A percentile compares a stretch with the other conserved stretches of the same genome.
Conservation (phyloP, 305 asterid species). For the Solanum hybrid region DNA sequence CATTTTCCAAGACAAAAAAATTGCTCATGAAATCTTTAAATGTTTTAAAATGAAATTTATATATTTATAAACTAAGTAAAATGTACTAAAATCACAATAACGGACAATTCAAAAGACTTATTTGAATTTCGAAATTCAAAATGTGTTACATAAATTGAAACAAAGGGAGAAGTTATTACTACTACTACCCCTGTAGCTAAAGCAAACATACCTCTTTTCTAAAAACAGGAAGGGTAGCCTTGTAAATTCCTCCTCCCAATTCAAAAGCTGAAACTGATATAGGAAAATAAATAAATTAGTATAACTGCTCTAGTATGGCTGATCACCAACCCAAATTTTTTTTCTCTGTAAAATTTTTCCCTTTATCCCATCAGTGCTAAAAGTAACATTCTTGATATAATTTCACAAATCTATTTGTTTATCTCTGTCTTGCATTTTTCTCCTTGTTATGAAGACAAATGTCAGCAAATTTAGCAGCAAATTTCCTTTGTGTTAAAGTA, state of each 20-base stretch:
- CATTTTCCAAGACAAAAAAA: too few relatives aligned
- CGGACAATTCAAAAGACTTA: too few relatives aligned
- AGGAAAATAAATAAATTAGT: neutral
- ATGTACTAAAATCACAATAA: neutral
- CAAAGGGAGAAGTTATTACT: neutral
- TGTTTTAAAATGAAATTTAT: too few relatives aligned
- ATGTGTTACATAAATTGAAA: too few relatives aligned
- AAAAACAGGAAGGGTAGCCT: neutral
- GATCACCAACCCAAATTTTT: neutral
- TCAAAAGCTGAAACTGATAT: neutral
- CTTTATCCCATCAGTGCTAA: neutral
- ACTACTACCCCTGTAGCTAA: neutral
- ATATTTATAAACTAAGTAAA: too few relatives aligned
- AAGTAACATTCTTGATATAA: neutral
- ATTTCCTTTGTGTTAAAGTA: neutral
- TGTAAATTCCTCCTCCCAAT: neutral
- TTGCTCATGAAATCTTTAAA: too few relatives aligned
- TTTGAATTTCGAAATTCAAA: too few relatives aligned
- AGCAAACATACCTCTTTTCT: neutral
- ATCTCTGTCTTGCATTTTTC: neutral
- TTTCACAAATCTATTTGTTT: neutral
- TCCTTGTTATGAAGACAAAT: neutral
- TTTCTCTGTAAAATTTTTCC: neutral
- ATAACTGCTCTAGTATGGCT: neutral
- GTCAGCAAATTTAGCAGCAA: neutral